These are phyloP conservation scores for Phaeosphaeria sp. DNA, from an alignment of 2,329 filamentous ascomycete genomes.

Conservation along the genomic window DNA sequence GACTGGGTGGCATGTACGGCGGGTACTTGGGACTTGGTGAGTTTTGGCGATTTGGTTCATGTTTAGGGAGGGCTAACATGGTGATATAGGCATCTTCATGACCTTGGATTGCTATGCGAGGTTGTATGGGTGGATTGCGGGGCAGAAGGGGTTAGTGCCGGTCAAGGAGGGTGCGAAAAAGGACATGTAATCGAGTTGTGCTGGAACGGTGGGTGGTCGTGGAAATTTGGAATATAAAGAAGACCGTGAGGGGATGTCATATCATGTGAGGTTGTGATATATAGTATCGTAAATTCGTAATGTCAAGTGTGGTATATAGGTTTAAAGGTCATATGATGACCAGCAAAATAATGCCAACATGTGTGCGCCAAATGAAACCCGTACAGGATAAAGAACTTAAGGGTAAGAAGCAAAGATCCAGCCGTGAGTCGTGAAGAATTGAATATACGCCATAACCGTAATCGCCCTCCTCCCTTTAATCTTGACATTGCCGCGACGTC, in stretches of 20 bases:
- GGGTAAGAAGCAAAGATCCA: not conserved
- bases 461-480: not conserved
- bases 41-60: no score
- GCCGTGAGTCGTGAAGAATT: conserved; percentile 6
- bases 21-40: conserved; percentile 41
- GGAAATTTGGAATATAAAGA: no score
- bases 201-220: no score
- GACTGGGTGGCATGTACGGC: conserved; percentile 48
- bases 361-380: not conserved
- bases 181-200: no score
- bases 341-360: not conserved
- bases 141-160: conserved; percentile 30
- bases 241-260: no score
- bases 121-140: conserved; percentile 35
- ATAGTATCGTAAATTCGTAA: not conserved
- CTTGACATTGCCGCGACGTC: not conserved
- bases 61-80: no score
- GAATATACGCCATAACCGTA: not conserved
- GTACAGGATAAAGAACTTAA: not conserved
- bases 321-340: not conserved
- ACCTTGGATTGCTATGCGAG: conserved; percentile 43
- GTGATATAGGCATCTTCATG: conserved; percentile 48
- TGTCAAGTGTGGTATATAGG: not conserved
- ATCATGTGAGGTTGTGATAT: no score
- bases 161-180: conserved; percentile 34